Evolutionary conservation across 305 asterid species (phyloP).

Genomic region (Striga hermonthica): DNA sequence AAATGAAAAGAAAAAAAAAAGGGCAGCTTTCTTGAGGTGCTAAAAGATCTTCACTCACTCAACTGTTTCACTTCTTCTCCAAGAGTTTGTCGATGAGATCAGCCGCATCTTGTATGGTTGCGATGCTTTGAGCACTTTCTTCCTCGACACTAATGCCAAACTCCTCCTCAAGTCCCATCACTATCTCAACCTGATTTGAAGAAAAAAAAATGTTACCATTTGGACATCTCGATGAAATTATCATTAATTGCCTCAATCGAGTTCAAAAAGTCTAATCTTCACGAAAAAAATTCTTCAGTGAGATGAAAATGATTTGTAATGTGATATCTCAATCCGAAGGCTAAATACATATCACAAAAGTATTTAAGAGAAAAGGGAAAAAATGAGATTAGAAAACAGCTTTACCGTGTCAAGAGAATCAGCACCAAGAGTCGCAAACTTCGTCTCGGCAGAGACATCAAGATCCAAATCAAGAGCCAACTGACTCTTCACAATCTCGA

Average conservation of each 20-base stretch:
- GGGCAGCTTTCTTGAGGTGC: conserved; percentile 10
- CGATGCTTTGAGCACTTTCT: conserved; percentile 62
- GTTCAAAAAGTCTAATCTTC: background rate
- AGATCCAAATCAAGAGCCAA: conserved; percentile 66
- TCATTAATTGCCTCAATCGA: background rate
- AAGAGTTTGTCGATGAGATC: conserved; percentile 69
- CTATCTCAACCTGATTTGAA: conserved; percentile 36
- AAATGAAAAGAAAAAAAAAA: background rate
- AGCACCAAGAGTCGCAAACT: conserved; percentile 79
- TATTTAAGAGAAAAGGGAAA: too few species aligned
- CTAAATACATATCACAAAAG: too few species aligned
- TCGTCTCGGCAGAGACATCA: conserved; percentile 66
- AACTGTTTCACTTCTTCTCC: conserved; percentile 33
- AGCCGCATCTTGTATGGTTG: conserved; percentile 91
- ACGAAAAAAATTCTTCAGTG: background rate
- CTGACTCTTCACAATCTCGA: conserved; percentile 79
- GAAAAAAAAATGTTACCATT: background rate
- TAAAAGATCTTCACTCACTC: conserved; percentile 18
- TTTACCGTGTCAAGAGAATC: conserved; percentile 98
- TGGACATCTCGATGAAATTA: background rate
- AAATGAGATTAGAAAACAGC: background rate
- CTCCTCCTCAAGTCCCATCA: conserved; percentile 53
- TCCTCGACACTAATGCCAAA: conserved; percentile 63
- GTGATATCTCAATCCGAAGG: too few species aligned
- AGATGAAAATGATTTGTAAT: too few species aligned